phyloP scores from a whole-genome alignment of 805 yeast genomes.

The Zygoascus ofunaensis region DNA sequence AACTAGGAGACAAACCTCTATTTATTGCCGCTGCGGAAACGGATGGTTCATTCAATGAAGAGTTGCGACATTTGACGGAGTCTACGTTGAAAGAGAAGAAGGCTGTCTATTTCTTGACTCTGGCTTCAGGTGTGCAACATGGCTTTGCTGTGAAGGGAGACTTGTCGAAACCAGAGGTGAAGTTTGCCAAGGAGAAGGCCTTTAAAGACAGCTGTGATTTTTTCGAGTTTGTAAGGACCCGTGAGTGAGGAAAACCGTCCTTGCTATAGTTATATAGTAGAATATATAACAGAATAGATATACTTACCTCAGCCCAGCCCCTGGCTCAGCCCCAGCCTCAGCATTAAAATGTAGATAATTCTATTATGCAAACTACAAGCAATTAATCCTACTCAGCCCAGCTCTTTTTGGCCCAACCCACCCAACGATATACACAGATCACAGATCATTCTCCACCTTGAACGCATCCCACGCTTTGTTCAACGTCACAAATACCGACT shows the following conservation, averaged over 20 bases:
- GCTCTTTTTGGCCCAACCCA: too few species aligned
- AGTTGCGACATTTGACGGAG: conserved; percentile 55
- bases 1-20: conserved; percentile 36
- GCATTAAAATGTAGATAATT: too few species aligned
- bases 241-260: too few species aligned
- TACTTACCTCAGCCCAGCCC: too few species aligned
- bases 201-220: conserved; percentile 25
- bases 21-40: conserved; percentile 65
- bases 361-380: too few species aligned
- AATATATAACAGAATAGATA: too few species aligned
- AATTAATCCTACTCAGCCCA: too few species aligned
- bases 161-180: conserved; percentile 39
- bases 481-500: conserved; percentile 71
- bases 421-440: too few species aligned
- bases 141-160: conserved; percentile 83
- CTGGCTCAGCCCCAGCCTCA: too few species aligned
- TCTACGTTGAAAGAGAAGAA: conserved; percentile 44
- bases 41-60: conserved; percentile 55
- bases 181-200: conserved; percentile 61
- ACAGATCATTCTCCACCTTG: conserved; percentile 47
- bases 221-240: conserved; percentile 16
- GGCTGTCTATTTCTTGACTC: conserved; percentile 49
- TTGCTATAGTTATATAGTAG: too few species aligned
- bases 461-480: conserved; percentile 88
- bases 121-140: conserved; percentile 58